Conservation (phyloP, 108 stramenopile genomes). For the Thalassiosira profunda region DNA sequence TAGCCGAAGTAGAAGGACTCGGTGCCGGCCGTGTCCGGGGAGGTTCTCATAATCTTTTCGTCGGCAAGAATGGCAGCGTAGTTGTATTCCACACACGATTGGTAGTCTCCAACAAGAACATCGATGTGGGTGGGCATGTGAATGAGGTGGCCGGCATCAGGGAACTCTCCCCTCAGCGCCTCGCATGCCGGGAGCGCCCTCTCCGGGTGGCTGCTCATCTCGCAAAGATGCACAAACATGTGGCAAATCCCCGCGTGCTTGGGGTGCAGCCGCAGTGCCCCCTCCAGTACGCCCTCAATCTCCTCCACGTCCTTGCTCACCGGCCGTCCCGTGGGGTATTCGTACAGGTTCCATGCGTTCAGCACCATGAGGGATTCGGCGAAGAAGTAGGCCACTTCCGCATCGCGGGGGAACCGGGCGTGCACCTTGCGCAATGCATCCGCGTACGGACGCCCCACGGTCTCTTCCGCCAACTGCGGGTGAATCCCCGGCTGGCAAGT, state of each 20-base stretch:
- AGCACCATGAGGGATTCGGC: constrained; percentile 83
- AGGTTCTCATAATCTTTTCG: constrained; percentile 55
- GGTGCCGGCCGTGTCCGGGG: constrained; percentile 75
- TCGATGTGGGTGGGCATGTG: constrained; percentile 92
- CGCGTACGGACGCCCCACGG: constrained; percentile 79
- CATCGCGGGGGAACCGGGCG: constrained; percentile 65
- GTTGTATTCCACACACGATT: constrained; percentile 78
- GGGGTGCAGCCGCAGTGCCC: constrained; percentile 60
- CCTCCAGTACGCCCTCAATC: constrained; percentile 65
- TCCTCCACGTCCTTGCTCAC: constrained; percentile 66
- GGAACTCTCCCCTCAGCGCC: constrained; percentile 65
- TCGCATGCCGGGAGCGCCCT: constrained; percentile 66
- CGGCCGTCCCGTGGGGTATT: constrained; percentile 81
- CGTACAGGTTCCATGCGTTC: constrained; percentile 90
- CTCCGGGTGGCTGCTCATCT: constrained; percentile 82
- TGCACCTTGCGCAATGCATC: constrained; percentile 71
- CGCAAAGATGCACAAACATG: constrained; percentile 86
- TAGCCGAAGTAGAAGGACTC: constrained; percentile 91
- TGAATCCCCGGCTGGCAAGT: constrained; percentile 74
- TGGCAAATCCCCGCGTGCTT: constrained; percentile 88
- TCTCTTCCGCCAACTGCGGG: constrained; percentile 51
- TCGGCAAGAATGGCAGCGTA: constrained; percentile 76
- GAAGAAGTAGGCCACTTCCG: constrained; percentile 83
- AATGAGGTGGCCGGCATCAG: constrained; percentile 85
- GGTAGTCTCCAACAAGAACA: constrained; percentile 88